A percentile compares a stretch with the other conserved stretches of the same genome.
phyloP scores from a whole-genome alignment of 2,329 filamentous ascomycete species.

The Penicillium sp. region DNA sequence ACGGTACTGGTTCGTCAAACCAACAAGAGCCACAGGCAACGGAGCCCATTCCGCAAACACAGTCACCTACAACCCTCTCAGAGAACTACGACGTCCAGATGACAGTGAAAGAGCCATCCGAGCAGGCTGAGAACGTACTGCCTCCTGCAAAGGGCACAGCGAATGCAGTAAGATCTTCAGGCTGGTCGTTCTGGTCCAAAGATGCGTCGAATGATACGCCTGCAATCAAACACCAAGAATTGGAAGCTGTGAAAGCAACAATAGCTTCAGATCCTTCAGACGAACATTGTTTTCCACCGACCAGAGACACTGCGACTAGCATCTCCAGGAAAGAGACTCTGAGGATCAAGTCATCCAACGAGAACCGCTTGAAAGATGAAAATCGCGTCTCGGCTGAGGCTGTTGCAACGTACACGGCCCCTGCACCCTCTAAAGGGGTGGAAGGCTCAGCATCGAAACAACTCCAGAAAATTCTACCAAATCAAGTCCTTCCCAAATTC shows the following conservation, averaged over 20 bases:
- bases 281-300: constrained; percentile 13
- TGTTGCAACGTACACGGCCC: constrained; percentile 11
- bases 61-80: constrained; percentile 8
- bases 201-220: constrained; percentile 26
- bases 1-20: constrained; percentile 22
- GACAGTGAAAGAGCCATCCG: constrained; percentile 14
- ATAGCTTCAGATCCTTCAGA: constrained; percentile 15
- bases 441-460: constrained; percentile 33
- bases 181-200: constrained; percentile 40
- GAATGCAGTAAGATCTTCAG: constrained; percentile 27
- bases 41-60: constrained; percentile 6
- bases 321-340: constrained; percentile 24
- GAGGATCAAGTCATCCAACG: constrained; percentile 25
- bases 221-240: constrained; percentile 21
- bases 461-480: constrained; percentile 35
- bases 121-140: constrained; percentile 19
- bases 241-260: constrained; percentile 21
- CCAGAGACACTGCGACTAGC: constrained; percentile 21
- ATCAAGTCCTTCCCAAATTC: constrained; percentile 46
- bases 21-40: constrained; percentile 22
- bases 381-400: constrained; percentile 14
- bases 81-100: constrained; percentile 11
- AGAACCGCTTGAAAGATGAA: constrained; percentile 21
- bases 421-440: constrained; percentile 20
- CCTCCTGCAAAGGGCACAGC: constrained; percentile 17